These are phyloP conservation scores for Aspergillus indologenus DNA, from an alignment of 495 filamentous ascomycete genomes.

Conservation along the genomic window DNA sequence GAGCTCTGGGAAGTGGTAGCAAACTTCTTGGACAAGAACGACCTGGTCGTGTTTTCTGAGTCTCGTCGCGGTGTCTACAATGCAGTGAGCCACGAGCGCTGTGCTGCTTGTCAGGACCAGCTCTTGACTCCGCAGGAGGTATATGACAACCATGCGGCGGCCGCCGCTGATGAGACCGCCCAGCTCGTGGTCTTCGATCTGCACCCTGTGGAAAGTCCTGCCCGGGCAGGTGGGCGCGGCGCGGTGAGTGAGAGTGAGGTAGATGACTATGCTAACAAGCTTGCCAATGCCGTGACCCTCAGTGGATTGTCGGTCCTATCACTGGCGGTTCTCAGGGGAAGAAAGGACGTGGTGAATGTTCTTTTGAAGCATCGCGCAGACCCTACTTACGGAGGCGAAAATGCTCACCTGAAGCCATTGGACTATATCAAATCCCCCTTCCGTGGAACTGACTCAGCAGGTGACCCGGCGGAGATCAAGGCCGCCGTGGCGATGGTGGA, in stretches of 20 bases:
- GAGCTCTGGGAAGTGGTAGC: background rate
- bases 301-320: background rate
- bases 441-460: no score
- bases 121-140: background rate
- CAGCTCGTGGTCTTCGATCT: background rate
- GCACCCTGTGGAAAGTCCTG: background rate
- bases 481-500: background rate
- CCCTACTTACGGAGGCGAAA: background rate
- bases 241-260: no score
- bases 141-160: background rate
- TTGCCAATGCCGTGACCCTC: background rate
- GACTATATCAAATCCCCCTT: background rate
- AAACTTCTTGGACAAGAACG: background rate
- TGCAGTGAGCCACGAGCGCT: no score
- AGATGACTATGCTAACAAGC: background rate
- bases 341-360: background rate
- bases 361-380: background rate
- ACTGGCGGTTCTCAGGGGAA: background rate
- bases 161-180: background rate
- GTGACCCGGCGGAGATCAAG: no score
- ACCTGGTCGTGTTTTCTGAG: background rate
- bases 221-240: no score
- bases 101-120: no score
- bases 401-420: background rate
- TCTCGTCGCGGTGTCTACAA: background rate